Percentiles rank a stretch among this genome's conserved stretches.
These are phyloP conservation scores for Hypericum perforatum DNA, from an alignment of 345 rosid genomes.

Conservation along the genomic window DNA sequence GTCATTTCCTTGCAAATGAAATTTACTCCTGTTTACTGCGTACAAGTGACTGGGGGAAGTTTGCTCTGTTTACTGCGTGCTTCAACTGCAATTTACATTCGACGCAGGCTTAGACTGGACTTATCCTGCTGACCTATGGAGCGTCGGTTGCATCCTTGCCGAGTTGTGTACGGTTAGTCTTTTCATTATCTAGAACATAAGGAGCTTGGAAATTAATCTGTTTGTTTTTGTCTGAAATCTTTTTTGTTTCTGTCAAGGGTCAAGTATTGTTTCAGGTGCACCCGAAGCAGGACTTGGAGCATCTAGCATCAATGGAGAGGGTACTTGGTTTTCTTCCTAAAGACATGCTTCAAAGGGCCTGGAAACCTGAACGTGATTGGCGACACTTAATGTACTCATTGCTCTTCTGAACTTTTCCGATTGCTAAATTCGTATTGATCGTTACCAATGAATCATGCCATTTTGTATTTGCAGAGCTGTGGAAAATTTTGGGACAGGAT, in stretches of 20 bases:
- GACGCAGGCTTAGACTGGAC: conserved; percentile 19
- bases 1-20: conserved; percentile 16
- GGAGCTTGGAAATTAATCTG: conserved; percentile 1
- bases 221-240: conserved; percentile 2
- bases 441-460: background rate
- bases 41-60: too few relatives aligned
- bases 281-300: conserved; percentile 13
- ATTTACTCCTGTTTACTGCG: conserved; percentile 2
- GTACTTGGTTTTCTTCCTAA: conserved; percentile 23
- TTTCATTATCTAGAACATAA: background rate
- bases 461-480: conserved; percentile 41
- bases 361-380: conserved; percentile 25
- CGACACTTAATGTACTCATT: too few relatives aligned
- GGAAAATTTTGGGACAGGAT: conserved; percentile 56
- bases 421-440: background rate
- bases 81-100: background rate
- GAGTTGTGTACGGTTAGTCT: conserved; percentile 14
- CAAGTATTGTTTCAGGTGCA: conserved; percentile 19
- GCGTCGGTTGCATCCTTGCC: conserved; percentile 18
- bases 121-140: conserved; percentile 23
- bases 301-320: conserved; percentile 24
- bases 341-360: conserved; percentile 44
- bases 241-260: conserved; percentile 11
- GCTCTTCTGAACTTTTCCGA: too few relatives aligned
- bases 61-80: too few relatives aligned